Percentiles rank a stretch among this genome's conserved stretches.
Evolutionary conservation across 179 eudicot genomes (phyloP).

Genomic region (Corrigiola litoralis): DNA sequence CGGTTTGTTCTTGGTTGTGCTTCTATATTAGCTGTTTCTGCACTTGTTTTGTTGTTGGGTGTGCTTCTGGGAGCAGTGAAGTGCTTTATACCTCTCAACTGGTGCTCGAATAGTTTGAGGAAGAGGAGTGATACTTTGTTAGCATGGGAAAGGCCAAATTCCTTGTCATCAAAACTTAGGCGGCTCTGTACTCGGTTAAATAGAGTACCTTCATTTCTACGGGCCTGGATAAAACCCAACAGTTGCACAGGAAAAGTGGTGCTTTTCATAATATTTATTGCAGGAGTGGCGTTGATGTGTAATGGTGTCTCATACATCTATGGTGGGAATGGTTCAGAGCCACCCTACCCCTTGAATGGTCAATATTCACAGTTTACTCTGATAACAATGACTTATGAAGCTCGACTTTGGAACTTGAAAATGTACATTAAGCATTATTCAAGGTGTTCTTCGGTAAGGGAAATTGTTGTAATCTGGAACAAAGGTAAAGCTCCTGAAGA

Average conservation of each 20-base stretch:
- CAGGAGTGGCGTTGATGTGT: constrained; percentile 53
- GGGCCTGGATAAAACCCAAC: constrained; percentile 52
- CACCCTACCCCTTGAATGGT: constrained; percentile 61
- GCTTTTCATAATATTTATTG: constrained; percentile 32
- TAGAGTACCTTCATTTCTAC: constrained; percentile 43
- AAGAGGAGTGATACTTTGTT: constrained; percentile 69
- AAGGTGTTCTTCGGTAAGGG: constrained; percentile 84
- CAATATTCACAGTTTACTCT: constrained; percentile 85
- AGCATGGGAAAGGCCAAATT: constrained; percentile 53
- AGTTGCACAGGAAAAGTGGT: constrained; percentile 47
- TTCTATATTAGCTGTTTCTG: constrained; percentile 41
- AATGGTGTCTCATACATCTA: constrained; percentile 49
- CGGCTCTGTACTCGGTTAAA: constrained; percentile 61
- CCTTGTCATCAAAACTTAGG: constrained; percentile 48
- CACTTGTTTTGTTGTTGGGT: constrained; percentile 60
- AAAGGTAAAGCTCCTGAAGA: constrained; percentile 63
- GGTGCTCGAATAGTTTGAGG: constrained; percentile 66
- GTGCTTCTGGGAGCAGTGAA: constrained; percentile 66
- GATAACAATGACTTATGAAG: constrained; percentile 94
- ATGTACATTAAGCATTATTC: constrained; percentile 90
- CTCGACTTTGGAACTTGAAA: constrained; percentile 88
- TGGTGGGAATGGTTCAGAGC: constrained; percentile 80
- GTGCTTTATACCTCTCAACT: constrained; percentile 67
- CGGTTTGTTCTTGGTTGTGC: constrained; percentile 58
- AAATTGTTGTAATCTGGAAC: constrained; percentile 95